These are phyloP conservation scores for Clarkia xantiana DNA, from an alignment of 345 rosid genomes.

Conservation along the genomic window DNA sequence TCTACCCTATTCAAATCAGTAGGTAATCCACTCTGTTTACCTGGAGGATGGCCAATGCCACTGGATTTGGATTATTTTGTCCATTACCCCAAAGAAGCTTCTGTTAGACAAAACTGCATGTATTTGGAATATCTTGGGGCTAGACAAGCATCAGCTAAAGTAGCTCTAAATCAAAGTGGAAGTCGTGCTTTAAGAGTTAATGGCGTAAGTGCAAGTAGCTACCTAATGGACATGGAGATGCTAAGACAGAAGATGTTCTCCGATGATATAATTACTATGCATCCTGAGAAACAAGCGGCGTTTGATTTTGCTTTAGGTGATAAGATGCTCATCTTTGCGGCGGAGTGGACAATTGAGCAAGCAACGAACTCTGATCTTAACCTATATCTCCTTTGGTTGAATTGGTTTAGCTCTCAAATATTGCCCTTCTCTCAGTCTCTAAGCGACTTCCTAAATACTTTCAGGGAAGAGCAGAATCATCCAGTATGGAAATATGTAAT, in stretches of 20 bases:
- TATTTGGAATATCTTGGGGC: slow-evolving; percentile 70
- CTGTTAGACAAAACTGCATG: slow-evolving; percentile 65
- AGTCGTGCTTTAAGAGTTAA: slow-evolving; percentile 15
- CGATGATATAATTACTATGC: slow-evolving; percentile 13
- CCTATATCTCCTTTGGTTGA: slow-evolving; percentile 53
- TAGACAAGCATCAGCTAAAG: slow-evolving; percentile 29
- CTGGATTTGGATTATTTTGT: slow-evolving; percentile 41
- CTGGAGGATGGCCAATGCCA: slow-evolving; percentile 88
- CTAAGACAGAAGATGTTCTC: slow-evolving; percentile 31
- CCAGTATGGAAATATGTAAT: slow-evolving; percentile 55
- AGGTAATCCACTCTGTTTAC: slow-evolving; percentile 31
- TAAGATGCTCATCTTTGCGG: slow-evolving; percentile 52
- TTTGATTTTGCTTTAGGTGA: slow-evolving; percentile 21
- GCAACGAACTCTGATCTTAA: slow-evolving; percentile 54
- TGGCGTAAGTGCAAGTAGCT: slow-evolving; percentile 9
- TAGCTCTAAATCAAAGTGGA: slow-evolving; percentile 9
- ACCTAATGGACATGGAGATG: slow-evolving; percentile 21
- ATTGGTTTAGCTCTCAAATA: slow-evolving; percentile 50
- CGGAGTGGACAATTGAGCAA: slow-evolving; percentile 77
- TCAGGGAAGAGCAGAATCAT: slow-evolving; percentile 46
- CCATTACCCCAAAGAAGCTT: slow-evolving; percentile 48
- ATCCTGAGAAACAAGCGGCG: slow-evolving; percentile 2
- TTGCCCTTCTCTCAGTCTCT: slow-evolving; percentile 28
- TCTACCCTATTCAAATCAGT: slow-evolving; percentile 16
- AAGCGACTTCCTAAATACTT: slow-evolving; percentile 23